These are phyloP conservation scores for Coleophoma crateriformis DNA, from an alignment of 2,329 filamentous ascomycete species.

Conservation along the genomic window DNA sequence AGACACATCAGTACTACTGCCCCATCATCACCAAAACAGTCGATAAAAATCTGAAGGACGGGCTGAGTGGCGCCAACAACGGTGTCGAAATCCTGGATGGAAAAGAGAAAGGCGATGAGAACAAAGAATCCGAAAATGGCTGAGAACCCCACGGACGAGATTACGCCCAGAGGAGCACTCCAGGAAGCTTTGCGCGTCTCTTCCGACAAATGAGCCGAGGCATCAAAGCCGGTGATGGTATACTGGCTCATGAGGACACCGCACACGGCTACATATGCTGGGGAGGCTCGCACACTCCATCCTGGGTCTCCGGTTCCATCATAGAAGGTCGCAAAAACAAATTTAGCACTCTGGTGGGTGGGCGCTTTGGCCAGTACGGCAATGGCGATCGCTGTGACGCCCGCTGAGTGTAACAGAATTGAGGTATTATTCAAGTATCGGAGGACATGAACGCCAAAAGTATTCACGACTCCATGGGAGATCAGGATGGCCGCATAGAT, in stretches of 20 bases:
- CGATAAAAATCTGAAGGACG: conserved; percentile 52
- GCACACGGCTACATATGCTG: conserved; percentile 48
- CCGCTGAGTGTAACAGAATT: conserved; percentile 48
- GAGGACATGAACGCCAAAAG: conserved; percentile 50
- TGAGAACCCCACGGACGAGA: conserved; percentile 50
- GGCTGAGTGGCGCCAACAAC: conserved; percentile 45
- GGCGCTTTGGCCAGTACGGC: conserved; percentile 52
- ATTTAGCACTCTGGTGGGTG: conserved; percentile 46
- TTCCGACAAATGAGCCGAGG: conserved; percentile 50
- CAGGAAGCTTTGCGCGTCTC: conserved; percentile 51
- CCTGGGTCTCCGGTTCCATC: conserved; percentile 47
- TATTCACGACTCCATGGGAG: conserved; percentile 49
- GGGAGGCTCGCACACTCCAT: conserved; percentile 46
- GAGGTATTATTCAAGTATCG: conserved; percentile 51
- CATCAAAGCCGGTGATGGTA: conserved; percentile 48
- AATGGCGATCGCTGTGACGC: conserved; percentile 46
- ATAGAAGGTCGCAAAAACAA: conserved; percentile 48
- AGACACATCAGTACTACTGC: conserved; percentile 49
- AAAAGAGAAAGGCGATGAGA: conserved; percentile 51
- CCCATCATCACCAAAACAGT: conserved; percentile 48
- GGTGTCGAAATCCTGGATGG: conserved; percentile 48
- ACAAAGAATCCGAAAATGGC: conserved; percentile 54
- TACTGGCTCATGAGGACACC: conserved; percentile 51
- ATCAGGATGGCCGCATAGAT: conserved; percentile 53
- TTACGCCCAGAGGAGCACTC: conserved; percentile 51